A percentile compares a stretch with the other conserved stretches of the same genome.
phyloP scores from a whole-genome alignment of 2,329 filamentous ascomycete genomes.

The Cladosporium sp. region DNA sequence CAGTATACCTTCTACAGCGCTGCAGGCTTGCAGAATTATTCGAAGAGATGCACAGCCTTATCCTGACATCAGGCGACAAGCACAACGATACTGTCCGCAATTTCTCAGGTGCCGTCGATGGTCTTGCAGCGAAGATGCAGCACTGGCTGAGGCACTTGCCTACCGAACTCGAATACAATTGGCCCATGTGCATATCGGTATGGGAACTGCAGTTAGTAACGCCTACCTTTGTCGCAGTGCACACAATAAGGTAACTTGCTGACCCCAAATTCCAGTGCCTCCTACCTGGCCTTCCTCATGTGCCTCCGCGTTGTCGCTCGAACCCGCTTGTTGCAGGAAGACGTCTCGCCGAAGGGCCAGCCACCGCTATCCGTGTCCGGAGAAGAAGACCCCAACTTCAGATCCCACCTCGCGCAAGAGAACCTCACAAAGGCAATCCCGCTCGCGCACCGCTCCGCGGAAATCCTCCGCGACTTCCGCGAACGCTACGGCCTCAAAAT shows the following conservation, averaged over 20 bases:
- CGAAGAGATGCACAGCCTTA: constrained; percentile 9
- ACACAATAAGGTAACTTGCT: background rate
- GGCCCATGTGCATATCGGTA: constrained; percentile 14
- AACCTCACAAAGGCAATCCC: constrained; percentile 3
- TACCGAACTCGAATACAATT: constrained; percentile 12
- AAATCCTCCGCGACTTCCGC: constrained; percentile 13
- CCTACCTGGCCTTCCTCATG: background rate
- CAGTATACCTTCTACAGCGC: constrained; percentile 11
- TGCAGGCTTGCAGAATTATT: constrained; percentile 9
- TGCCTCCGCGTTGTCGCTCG: background rate
- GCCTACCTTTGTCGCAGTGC: background rate
- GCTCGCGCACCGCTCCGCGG: constrained; percentile 13
- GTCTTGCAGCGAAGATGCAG: constrained; percentile 6
- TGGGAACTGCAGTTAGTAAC: constrained; percentile 15
- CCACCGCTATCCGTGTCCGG: background rate
- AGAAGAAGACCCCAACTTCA: background rate
- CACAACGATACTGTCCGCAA: background rate
- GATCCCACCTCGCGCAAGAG: constrained; percentile 4
- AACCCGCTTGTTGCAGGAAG: background rate
- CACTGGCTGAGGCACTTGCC: constrained; percentile 11
- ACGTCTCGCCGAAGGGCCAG: background rate
- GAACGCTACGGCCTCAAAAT: constrained; percentile 15
- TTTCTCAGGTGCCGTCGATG: background rate
- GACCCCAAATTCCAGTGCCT: background rate
- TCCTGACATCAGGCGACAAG: background rate